Base-by-base conservation (phyloP, 2,329 filamentous ascomycete genomes). In the Exophiala lecanii-corni region DNA sequence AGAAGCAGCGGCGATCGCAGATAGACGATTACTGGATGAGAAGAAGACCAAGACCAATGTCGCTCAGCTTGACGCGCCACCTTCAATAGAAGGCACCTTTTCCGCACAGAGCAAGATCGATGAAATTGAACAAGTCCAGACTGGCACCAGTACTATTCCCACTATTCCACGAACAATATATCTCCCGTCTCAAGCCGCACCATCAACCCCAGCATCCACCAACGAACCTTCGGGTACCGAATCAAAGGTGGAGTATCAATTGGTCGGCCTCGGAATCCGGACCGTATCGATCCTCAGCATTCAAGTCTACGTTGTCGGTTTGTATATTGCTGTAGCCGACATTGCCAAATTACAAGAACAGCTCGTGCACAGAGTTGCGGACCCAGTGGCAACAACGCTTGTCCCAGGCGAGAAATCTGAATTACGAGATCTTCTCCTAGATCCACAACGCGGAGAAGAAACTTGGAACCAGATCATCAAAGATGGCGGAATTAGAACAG, bases 291-390 rank as follows among this genome's bases (percentile, higher is more conserved):
- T 97, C 64, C 69, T 97, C 33, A 72, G 79, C 36, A 88, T 98
- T 33, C 83, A 95, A 62, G 92, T 98, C 40, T 98, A 98, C 68
- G 85, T 97, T 13, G 85, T 95, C 0, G 92, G 91, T 12, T 79
- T 94, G 57, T 98, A 98, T 68, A 76, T 97, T 18, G 86, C 89
- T 18, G 91, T 84, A 0, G 72, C 82, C 26, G 89, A 95, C 59
- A 81, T 98, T 46, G 80, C 82, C 3, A 73, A 76, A n/a, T 73
- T 98, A 30, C 91, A 97, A 65, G 74, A 77, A 54, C 78, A 80
- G 33, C 75, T 97, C 20, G 77, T 94, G 48, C 81, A 82, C 60
- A 80, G 80, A 50, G 78, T 94, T 56, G 60, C 68, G 13, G 60
- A 64, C 21, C 63, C 66, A 1, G 66, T 81, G 2, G 91, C 89